These are phyloP conservation scores for Pseudocercospora ulei DNA, from an alignment of 2,329 filamentous ascomycete species.

Conservation along the genomic window DNA sequence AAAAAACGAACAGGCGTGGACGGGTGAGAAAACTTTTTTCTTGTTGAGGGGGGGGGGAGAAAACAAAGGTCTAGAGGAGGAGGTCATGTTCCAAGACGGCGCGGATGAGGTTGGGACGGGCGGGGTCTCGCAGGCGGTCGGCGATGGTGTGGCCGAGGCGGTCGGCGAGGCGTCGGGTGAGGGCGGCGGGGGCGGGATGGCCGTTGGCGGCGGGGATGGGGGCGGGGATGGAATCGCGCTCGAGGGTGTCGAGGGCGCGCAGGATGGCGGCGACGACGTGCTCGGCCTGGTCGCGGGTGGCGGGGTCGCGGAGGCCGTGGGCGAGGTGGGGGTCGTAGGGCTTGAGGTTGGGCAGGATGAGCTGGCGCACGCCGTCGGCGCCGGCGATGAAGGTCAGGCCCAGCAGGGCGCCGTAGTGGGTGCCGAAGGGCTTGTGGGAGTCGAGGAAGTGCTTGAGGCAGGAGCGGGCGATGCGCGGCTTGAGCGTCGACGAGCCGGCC, in stretches of 20 bases:
- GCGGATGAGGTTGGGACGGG: constrained; percentile 33
- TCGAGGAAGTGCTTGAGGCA: constrained; percentile 89
- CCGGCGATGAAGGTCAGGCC: constrained; percentile 72
- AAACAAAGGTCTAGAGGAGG: constrained; percentile 24
- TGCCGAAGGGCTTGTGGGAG: constrained; percentile 66
- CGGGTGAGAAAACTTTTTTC: too few species aligned
- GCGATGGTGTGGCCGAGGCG: constrained; percentile 40
- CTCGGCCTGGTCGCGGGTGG: constrained; percentile 50
- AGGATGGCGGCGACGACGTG: constrained; percentile 52
- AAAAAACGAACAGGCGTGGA: too few species aligned
- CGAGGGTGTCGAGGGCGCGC: constrained; percentile 47
- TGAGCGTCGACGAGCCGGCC: constrained; percentile 67
- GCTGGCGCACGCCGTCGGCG: constrained; percentile 51
- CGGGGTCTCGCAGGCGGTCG: constrained; percentile 35
- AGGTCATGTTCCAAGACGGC: constrained; percentile 36
- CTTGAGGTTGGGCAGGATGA: constrained; percentile 57
- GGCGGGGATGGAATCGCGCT: constrained; percentile 36
- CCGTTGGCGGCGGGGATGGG: constrained; percentile 33
- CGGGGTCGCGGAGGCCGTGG: constrained; percentile 48
- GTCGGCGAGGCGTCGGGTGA: constrained; percentile 38
- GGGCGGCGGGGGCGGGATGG: constrained; percentile 35
- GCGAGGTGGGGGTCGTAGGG: constrained; percentile 54
- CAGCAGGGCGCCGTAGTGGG: constrained; percentile 79
- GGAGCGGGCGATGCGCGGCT: constrained; percentile 80
- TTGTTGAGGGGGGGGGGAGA: too few species aligned